Conservation (phyloP, 352 stramenopile species). For the Aphanomyces stellatus region DNA sequence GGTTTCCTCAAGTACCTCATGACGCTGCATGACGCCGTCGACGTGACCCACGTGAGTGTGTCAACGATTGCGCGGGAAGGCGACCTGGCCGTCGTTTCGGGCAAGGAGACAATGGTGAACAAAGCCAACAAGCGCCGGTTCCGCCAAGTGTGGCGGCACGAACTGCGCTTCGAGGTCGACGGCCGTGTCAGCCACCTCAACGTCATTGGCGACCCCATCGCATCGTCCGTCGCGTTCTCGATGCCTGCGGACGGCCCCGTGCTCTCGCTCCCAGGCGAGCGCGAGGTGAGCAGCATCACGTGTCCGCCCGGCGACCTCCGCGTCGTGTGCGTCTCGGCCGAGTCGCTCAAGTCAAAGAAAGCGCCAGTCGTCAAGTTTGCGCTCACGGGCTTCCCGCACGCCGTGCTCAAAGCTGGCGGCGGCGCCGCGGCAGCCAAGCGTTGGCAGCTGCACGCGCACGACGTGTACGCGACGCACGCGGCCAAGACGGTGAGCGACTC, state of each 20-base stretch:
- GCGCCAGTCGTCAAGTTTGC: slow-evolving; percentile 50
- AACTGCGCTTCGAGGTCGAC: slow-evolving; percentile 69
- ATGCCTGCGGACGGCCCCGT: slow-evolving; percentile 45
- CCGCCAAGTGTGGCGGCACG: slow-evolving; percentile 76
- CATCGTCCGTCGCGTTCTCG: slow-evolving; percentile 64
- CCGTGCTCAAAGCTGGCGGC: slow-evolving; percentile 35
- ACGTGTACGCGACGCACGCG: slow-evolving; percentile 52
- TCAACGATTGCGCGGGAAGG: slow-evolving; percentile 56
- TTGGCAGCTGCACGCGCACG: slow-evolving; percentile 15
- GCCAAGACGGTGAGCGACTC: slow-evolving; percentile 42
- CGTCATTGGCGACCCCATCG: slow-evolving; percentile 75
- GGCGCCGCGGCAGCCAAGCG: slow-evolving; percentile 18
- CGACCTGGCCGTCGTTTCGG: slow-evolving; percentile 68
- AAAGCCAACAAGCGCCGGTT: slow-evolving; percentile 56
- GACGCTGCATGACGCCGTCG: slow-evolving; percentile 57
- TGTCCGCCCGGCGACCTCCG: slow-evolving; percentile 73
- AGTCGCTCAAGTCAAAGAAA: slow-evolving; percentile 44
- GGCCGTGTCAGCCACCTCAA: slow-evolving; percentile 78
- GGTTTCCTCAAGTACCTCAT: slow-evolving; percentile 57
- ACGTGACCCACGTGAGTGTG: slow-evolving; percentile 60
- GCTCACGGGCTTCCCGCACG: slow-evolving; percentile 63
- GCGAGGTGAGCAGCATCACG: slow-evolving; percentile 38
- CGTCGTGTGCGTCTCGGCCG: slow-evolving; percentile 67
- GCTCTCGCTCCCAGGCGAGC: slow-evolving; percentile 34
- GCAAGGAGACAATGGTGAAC: slow-evolving; percentile 69